A percentile compares a stretch with the other conserved stretches of the same genome.
Evolutionary conservation across 2,329 filamentous ascomycete species (phyloP).

Genomic region (Xylariaceae sp.): DNA sequence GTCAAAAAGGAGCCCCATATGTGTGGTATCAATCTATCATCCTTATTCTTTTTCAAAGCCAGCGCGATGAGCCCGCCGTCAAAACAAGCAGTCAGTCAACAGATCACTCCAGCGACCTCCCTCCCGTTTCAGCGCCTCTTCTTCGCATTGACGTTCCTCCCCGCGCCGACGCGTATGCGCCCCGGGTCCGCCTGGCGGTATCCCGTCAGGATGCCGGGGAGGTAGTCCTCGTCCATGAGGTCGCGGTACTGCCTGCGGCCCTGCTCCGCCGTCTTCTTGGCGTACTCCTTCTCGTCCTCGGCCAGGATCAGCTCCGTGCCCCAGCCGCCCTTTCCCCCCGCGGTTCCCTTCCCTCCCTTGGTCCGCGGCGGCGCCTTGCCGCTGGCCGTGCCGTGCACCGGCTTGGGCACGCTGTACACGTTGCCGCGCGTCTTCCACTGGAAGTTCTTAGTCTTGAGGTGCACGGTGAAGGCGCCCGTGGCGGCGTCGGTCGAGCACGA

Average conservation of each 20-base stretch:
- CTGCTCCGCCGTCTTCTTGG: conserved; percentile 54
- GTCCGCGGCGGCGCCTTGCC: conserved; percentile 47
- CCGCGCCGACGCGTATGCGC: conserved; percentile 74
- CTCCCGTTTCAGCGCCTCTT: conserved; percentile 38
- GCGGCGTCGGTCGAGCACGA: conserved; percentile 75
- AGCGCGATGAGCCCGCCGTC: too few relatives aligned
- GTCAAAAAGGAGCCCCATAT: not conserved
- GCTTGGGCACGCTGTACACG: conserved; percentile 87
- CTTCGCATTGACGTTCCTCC: conserved; percentile 76
- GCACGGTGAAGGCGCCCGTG: conserved; percentile 72
- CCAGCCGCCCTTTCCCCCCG: conserved; percentile 82
- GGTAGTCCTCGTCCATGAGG: conserved; percentile 90
- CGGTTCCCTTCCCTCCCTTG: conserved; percentile 36
- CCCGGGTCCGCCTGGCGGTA: conserved; percentile 56
- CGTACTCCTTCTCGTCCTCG: conserved; percentile 94
- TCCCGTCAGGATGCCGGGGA: conserved; percentile 78
- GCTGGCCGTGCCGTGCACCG: conserved; percentile 70
- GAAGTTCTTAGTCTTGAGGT: conserved; percentile 81
- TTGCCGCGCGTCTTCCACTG: conserved; percentile 94
- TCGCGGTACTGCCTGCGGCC: conserved; percentile 65
- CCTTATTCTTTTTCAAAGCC: too few relatives aligned
- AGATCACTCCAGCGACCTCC: too few relatives aligned
- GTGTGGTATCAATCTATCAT: conserved; percentile 13
- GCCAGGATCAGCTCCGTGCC: conserved; percentile 75
- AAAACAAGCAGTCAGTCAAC: too few relatives aligned